Conservation (phyloP, 805 yeast species). For the Dipodascus geniculatus region DNA sequence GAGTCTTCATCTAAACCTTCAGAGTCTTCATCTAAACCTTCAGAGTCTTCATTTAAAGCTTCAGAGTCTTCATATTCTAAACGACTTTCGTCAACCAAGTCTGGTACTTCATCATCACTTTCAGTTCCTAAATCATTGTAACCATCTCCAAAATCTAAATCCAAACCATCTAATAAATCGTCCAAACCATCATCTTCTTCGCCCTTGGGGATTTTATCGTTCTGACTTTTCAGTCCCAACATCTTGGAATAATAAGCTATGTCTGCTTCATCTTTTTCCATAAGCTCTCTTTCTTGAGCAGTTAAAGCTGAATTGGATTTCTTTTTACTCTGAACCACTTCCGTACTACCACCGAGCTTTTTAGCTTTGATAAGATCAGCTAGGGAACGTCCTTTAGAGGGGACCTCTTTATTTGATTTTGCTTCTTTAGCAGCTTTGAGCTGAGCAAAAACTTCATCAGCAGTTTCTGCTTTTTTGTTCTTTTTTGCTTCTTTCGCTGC, state of each 20-base stretch:
- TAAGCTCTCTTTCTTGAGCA: constrained; percentile 34
- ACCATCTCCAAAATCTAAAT: constrained; percentile 30
- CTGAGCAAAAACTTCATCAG: constrained; percentile 6
- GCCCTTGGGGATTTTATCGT: constrained; percentile 31
- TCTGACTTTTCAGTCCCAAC: constrained; percentile 43
- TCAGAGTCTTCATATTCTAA: constrained; percentile 16
- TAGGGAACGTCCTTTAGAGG: constrained; percentile 19
- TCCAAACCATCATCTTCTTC: constrained; percentile 70
- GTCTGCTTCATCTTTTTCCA: constrained; percentile 61
- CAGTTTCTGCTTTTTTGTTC: constrained; percentile 2
- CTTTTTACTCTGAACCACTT: constrained; percentile 8
- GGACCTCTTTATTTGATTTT: background rate
- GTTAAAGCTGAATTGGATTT: constrained; percentile 5
- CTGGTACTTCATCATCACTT: constrained; percentile 10
- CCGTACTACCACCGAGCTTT: constrained; percentile 13
- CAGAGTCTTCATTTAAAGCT: constrained; percentile 21
- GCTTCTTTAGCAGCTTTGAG: constrained; percentile 5
- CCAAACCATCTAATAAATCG: constrained; percentile 72
- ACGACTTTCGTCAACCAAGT: constrained; percentile 5
- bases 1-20: constrained; percentile 39
- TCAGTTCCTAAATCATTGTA: background rate
- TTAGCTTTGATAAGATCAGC: constrained; percentile 21
- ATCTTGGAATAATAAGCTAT: constrained; percentile 74
- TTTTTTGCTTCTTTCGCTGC: constrained; percentile 2
- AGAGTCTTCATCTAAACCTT: constrained; percentile 34